Evolutionary conservation across 2,329 filamentous ascomycete species (phyloP).

Genomic region (Leptographium lundbergii): DNA sequence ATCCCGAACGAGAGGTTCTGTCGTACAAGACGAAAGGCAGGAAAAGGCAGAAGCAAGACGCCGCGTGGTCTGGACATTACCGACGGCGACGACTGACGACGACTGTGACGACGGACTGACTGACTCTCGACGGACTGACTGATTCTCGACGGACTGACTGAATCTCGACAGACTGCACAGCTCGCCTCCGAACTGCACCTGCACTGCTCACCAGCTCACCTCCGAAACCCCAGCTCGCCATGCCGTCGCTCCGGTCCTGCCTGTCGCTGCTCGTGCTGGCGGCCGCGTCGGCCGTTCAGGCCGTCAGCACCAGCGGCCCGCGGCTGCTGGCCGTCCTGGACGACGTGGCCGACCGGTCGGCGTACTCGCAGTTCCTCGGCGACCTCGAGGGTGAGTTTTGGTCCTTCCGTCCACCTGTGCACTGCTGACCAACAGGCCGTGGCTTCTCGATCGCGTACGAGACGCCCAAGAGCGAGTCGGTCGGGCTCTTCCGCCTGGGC

Average conservation of each 20-base stretch:
- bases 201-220: conserved; percentile 23
- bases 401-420: too few relatives aligned
- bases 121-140: too few relatives aligned
- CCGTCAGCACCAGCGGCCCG: conserved; percentile 66
- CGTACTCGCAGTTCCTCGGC: conserved; percentile 70
- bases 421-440: conserved; percentile 45
- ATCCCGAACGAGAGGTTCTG: background rate
- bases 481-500: conserved; percentile 74
- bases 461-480: conserved; percentile 65
- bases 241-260: conserved; percentile 49
- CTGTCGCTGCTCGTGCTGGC: conserved; percentile 57
- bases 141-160: too few relatives aligned
- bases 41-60: too few relatives aligned
- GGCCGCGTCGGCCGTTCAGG: conserved; percentile 54
- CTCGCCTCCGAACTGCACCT: too few relatives aligned
- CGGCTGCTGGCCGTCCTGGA: conserved; percentile 80
- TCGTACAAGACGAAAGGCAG: background rate
- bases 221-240: conserved; percentile 38
- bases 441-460: conserved; percentile 73
- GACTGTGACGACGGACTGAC: too few relatives aligned
- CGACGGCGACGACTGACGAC: too few relatives aligned
- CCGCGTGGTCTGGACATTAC: too few relatives aligned
- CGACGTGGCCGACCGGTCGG: conserved; percentile 64
- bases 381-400: conserved; percentile 50
- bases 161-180: too few relatives aligned